A percentile compares a stretch with the other conserved stretches of the same genome.
Evolutionary conservation across 805 yeast genomes (phyloP).

Genomic region (Lachancea mirantina): DNA sequence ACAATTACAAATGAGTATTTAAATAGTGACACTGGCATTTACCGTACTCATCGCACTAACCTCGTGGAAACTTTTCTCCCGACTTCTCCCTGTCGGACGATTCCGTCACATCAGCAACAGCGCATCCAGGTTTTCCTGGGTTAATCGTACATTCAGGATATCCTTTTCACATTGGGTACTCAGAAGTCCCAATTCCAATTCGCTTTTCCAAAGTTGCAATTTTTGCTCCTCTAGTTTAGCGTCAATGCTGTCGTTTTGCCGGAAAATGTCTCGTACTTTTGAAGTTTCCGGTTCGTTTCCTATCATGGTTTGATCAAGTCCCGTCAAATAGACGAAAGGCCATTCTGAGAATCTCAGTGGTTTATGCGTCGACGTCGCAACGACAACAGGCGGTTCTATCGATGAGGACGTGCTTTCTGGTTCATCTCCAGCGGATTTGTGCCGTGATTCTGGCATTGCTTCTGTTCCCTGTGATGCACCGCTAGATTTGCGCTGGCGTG

Average conservation of each 20-base stretch:
- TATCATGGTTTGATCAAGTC: constrained; percentile 12
- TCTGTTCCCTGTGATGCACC: no score
- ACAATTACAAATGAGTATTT: no score
- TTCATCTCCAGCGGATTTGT: background rate
- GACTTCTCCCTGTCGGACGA: no score
- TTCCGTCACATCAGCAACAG: constrained; percentile 14
- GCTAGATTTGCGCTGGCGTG: constrained; percentile 1
- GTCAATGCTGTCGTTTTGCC: constrained; percentile 21
- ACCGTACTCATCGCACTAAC: no score
- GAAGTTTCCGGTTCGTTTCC: constrained; percentile 9
- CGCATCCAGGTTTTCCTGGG: constrained; percentile 32
- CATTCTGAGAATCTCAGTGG: constrained; percentile 12
- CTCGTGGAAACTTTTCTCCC: no score
- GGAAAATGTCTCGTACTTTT: constrained; percentile 14
- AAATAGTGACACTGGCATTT: no score
- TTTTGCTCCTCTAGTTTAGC: constrained; percentile 18
- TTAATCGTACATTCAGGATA: constrained; percentile 28
- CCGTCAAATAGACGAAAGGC: constrained; percentile 20
- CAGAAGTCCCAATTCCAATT: constrained; percentile 24
- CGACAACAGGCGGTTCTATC: no score
- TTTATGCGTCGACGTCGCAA: constrained; percentile 4
- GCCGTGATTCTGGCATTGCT: no score
- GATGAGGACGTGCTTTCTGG: no score
- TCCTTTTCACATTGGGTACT: constrained; percentile 28
- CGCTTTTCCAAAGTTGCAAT: constrained; percentile 16